These are phyloP conservation scores for Diaporthe eres DNA, from an alignment of 2,329 filamentous ascomycete species.

Conservation along the genomic window DNA sequence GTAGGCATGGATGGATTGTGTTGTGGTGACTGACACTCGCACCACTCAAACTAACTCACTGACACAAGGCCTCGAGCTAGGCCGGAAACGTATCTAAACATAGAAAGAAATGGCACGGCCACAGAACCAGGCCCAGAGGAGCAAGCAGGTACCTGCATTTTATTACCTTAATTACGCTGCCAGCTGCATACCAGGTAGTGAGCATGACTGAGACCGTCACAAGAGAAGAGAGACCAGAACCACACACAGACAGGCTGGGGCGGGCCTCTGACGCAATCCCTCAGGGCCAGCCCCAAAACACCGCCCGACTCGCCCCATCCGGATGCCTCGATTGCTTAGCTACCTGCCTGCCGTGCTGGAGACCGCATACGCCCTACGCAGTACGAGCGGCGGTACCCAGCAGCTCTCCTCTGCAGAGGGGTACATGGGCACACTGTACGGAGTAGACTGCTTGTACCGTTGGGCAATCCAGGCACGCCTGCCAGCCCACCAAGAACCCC, in stretches of 20 bases:
- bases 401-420: neutral
- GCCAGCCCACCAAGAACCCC: conserved; percentile 16
- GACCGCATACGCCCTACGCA: neutral
- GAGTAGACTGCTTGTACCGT: neutral
- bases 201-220: conserved; percentile 13
- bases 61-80: conserved; percentile 22
- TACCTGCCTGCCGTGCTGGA: neutral
- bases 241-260: neutral
- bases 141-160: conserved; percentile 15
- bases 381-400: neutral
- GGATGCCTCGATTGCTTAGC: conserved; percentile 3
- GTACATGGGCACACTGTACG: conserved; percentile 8
- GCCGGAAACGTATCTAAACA: conserved; percentile 34
- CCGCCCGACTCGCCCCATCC: conserved; percentile 1
- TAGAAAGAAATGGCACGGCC: conserved; percentile 23
- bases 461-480: conserved; percentile 27
- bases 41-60: neutral
- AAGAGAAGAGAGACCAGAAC: conserved; percentile 1
- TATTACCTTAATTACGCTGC: conserved; percentile 10
- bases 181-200: neutral
- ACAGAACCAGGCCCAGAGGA: conserved; percentile 11
- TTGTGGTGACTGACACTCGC: neutral
- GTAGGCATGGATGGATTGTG: neutral
- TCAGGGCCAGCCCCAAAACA: conserved; percentile 30
- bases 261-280: conserved; percentile 40